Conservation (phyloP, 306 rosid species). For the Quercus mongolica region DNA sequence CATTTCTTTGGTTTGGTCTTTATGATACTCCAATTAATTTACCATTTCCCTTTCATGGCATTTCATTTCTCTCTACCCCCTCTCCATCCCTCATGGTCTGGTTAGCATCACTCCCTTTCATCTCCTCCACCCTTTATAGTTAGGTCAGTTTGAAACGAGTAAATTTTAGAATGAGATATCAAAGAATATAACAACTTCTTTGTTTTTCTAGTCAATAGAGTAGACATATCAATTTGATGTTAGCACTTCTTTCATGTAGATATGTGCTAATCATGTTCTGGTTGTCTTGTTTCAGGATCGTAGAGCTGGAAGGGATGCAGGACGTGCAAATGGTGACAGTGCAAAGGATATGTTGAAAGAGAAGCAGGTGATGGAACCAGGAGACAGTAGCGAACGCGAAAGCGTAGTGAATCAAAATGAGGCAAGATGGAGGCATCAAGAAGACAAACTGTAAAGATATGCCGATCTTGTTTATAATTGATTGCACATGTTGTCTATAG, state of each 20-base stretch:
- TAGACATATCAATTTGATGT: neutral
- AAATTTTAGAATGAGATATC: neutral
- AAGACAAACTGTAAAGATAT: slow-evolving; percentile 31
- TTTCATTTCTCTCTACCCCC: neutral
- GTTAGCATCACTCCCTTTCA: neutral
- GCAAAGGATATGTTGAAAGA: slow-evolving; percentile 36
- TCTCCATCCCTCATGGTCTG: neutral
- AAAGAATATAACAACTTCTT: neutral
- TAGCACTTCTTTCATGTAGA: neutral
- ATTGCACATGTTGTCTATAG: too few relatives aligned
- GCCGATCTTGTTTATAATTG: slow-evolving; percentile 10
- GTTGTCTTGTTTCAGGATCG: slow-evolving; percentile 50
- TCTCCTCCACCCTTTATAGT: neutral
- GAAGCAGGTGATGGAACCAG: slow-evolving; percentile 29
- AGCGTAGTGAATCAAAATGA: slow-evolving; percentile 20
- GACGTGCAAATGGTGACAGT: slow-evolving; percentile 27
- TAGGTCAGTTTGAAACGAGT: neutral
- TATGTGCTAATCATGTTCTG: slow-evolving; percentile 7
- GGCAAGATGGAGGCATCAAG: slow-evolving; percentile 29
- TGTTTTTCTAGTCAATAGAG: neutral
- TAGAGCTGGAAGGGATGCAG: slow-evolving; percentile 36
- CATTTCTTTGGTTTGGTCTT: neutral
- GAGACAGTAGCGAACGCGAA: slow-evolving; percentile 25
- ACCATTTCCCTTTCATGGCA: neutral
- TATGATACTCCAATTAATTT: neutral